phyloP scores from a whole-genome alignment of 1,284 basidiomycete species.

The Leccinum holopus region DNA sequence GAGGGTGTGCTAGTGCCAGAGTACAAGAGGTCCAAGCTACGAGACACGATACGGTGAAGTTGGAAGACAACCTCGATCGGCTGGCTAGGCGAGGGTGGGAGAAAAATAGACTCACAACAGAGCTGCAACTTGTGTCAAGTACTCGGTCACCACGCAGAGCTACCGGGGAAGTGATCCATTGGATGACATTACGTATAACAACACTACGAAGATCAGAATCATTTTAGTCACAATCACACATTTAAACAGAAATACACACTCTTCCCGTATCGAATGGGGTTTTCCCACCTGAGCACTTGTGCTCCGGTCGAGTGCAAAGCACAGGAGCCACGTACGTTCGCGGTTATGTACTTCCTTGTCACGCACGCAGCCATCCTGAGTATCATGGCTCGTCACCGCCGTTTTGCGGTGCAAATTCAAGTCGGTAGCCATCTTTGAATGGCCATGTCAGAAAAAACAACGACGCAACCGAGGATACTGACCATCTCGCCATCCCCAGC shows the following conservation, averaged over 20 bases:
- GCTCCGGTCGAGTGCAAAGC: constrained; percentile 88
- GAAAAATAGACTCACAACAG: constrained; percentile 52
- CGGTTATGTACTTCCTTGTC: constrained; percentile 88
- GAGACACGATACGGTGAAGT: constrained; percentile 83
- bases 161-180: constrained; percentile 67
- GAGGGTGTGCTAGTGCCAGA: constrained; percentile 79
- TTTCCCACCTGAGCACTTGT: constrained; percentile 93
- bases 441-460: constrained; percentile 9
- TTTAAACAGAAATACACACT: constrained; percentile 52
- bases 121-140: constrained; percentile 47
- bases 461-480: background rate
- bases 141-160: constrained; percentile 63
- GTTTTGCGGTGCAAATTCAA: constrained; percentile 94
- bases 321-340: constrained; percentile 92
- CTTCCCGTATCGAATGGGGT: constrained; percentile 81
- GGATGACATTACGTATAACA: constrained; percentile 81
- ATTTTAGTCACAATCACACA: background rate
- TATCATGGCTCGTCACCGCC: constrained; percentile 62
- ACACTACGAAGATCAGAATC: constrained; percentile 47
- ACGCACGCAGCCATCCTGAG: constrained; percentile 70
- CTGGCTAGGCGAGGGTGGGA: background rate
- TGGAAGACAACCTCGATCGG: constrained; percentile 30
- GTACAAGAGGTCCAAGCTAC: constrained; percentile 89
- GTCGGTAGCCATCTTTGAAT: constrained; percentile 87
- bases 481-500: constrained; percentile 84